Evolutionary conservation across 2,329 filamentous ascomycete species (phyloP).

Genomic region (Calonectria pteridis): DNA sequence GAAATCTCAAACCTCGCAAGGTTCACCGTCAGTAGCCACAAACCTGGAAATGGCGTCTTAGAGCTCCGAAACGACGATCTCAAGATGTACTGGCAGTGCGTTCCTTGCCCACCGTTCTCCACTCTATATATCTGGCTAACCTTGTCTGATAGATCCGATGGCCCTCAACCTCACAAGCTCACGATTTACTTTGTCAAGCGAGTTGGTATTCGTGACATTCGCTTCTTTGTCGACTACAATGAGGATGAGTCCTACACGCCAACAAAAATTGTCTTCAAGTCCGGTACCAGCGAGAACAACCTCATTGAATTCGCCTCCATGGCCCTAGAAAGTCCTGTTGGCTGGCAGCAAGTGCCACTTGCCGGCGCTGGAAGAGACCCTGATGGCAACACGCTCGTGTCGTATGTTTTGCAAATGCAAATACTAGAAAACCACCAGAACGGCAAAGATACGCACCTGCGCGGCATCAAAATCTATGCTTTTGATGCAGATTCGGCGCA

Average conservation of each 20-base stretch:
- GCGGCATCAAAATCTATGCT: conserved; percentile 89
- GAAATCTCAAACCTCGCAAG: conserved; percentile 88
- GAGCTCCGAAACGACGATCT: conserved; percentile 82
- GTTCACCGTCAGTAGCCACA: conserved; percentile 85
- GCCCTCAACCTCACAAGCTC: conserved; percentile 84
- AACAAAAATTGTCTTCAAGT: conserved; percentile 89
- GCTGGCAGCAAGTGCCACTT: conserved; percentile 89
- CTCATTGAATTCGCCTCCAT: conserved; percentile 89
- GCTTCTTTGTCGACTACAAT: conserved; percentile 91
- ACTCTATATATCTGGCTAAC: neutral
- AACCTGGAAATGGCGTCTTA: conserved; percentile 83
- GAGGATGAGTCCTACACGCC: conserved; percentile 97
- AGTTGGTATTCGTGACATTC: conserved; percentile 81
- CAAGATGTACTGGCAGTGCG: conserved; percentile 83
- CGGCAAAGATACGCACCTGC: conserved; percentile 97
- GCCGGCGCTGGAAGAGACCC: conserved; percentile 66
- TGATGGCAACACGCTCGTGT: conserved; percentile 81
- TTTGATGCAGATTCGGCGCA: conserved; percentile 63
- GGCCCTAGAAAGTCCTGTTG: conserved; percentile 81
- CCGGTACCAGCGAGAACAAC: conserved; percentile 92
- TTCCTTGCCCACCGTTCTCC: conserved; percentile 19
- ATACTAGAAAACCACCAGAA: conserved; percentile 98
- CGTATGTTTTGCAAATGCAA: conserved; percentile 90
- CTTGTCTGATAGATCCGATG: conserved; percentile 72
- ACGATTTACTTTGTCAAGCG: conserved; percentile 90